Evolutionary conservation across 2,329 filamentous ascomycete species (phyloP), one percentile per base, ranked within the genome.

Genomic region (Nigrograna mackinnonii): DNA sequence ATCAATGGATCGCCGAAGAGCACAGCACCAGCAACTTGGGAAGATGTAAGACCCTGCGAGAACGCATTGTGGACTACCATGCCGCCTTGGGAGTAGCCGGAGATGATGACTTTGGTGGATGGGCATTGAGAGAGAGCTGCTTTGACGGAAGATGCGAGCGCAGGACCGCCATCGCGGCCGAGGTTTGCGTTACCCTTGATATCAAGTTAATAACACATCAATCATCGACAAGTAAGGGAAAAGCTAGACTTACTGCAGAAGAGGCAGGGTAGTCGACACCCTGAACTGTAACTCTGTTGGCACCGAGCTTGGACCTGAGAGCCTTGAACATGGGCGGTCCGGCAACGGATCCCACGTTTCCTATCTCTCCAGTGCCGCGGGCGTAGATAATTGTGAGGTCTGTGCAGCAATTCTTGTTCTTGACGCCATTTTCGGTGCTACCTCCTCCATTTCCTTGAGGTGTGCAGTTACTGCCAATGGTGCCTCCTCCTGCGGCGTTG

Each of bases 331-430:
- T 74, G 2, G 72, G 68, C 3, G 78, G 78, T 1, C 58, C 58
- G 6, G 70, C 67, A 5, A 71, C 42, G 32, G 54, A 57, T 13
- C 79, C 79, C 9, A 81, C 73, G 49, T 79, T 80, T 37, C 77
- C 77, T 1, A 55, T 39, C 58, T 80, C 76, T 3, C 69, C 72
- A 4, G 79, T 80, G 9, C 79, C 79, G 14, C 79, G 73, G 22
- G 79, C 79, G 47, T 75, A 82, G 55, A 82, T 75, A 45, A 82
- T 60, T 9, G 76, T 80, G 36, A 78, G 30, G 35, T 64, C 62
- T 35, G 71, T 63, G 58, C 72, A 75, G 54, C 60, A 67, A 16
- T 46, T 58, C 44, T 69, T 66, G 30, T 67, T 52, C 6, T 56
- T 61, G 22, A 75, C 61, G 7, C 68, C 71, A 46, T 73, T 73